Base-by-base conservation (phyloP, 257 asterid species). In the Plantago ovata region DNA sequence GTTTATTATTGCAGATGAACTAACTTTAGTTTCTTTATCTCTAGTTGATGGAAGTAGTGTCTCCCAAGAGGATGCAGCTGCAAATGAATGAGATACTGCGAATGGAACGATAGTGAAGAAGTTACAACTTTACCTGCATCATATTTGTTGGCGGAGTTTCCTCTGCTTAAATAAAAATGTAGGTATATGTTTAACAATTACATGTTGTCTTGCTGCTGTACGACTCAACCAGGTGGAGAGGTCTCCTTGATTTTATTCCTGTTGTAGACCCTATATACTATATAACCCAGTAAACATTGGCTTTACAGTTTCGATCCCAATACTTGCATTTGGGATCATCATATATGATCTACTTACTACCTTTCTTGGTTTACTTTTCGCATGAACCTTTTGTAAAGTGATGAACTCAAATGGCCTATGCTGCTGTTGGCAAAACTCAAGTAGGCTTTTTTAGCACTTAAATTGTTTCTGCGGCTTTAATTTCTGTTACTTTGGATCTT, bases 21-120 rank as follows among this genome's bases (percentile, higher is more conserved):
- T 70, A 40, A 53, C 54, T 21, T 10, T 52, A n/a, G 6, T 44
- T 47, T 21, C 22, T 41, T 23, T 14, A 41, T 67, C 39, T 53
- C 33, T 49, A 24, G 24, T 9, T 49, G 97, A 90, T 54, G 95
- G 90, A 74, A 69, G 54, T 68, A 67, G 65, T 69, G 46, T 70
- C 62, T 63, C 84, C 32, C 52, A 77, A 7, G 93, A 84, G 66
- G 95, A 90, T 36, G 70, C 55, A 21, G 20, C 82, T 42, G 43
- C 80, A 57, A 83, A 79, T 32, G 88, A 86, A 67, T 84, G 82
- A 80, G 64, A 57, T 72, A 69, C 62, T 41, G 44, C 58, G 14
- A 22, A 22, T 20, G 71, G 65, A 55, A 66, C 21, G 62, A 57
- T 69, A 73, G 48, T 38, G 57, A 56, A 61, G n/a, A 13, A 68